Base-by-base conservation (phyloP, 768 basidiomycete genomes). In the Pilatotrama ljubarskyi region DNA sequence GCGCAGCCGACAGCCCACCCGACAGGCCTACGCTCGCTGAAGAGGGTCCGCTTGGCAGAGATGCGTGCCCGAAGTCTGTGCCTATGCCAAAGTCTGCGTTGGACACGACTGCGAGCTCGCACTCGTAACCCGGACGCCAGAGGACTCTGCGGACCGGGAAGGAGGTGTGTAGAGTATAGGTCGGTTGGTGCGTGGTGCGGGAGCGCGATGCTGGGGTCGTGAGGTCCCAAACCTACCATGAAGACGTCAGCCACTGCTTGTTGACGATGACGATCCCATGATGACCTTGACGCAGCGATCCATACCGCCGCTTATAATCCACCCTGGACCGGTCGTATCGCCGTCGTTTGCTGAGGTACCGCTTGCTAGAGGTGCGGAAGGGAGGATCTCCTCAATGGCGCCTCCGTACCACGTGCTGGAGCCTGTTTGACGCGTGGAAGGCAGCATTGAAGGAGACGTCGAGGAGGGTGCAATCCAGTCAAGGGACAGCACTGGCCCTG, bases 281-380 rank as follows among this genome's bases (percentile, higher is more conserved):
- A 17, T 54, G 20, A 85, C 90, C 77, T 93, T 92, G 50, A 93
- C 90, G 26, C 81, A 85, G 36, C 85, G 84, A 73, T 94, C 92
- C 29, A 93, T 74, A 0, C 91, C 88, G 13, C 86, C 90, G 53
- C 88, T 92, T 5, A 84, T 86, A 20, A 94, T 79, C 90, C 91
- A 94, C 1, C 90, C 89, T 2, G 64, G 64, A 6, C 73, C 70
- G 9, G 69, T 68, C n/a, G 18, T 47, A 46, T 70, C 20, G 56
- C 32, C 46, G 4, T 70, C 69, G 1, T 55, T 29, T 2, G 43
- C 50, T 24, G 62, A n/a, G 1, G 22, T 46, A 5, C 60, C 54
- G n/a, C 55, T 44, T 5, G 59, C 29, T 10, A 57, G 43, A 38
- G 63, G 52, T 47, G 54, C 18, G 47, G 53, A 53, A 1, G 65